Percentiles rank a stretch among this genome's conserved stretches.
Conservation (phyloP, 2,329 filamentous ascomycete genomes). For the Cercospora sesami region DNA sequence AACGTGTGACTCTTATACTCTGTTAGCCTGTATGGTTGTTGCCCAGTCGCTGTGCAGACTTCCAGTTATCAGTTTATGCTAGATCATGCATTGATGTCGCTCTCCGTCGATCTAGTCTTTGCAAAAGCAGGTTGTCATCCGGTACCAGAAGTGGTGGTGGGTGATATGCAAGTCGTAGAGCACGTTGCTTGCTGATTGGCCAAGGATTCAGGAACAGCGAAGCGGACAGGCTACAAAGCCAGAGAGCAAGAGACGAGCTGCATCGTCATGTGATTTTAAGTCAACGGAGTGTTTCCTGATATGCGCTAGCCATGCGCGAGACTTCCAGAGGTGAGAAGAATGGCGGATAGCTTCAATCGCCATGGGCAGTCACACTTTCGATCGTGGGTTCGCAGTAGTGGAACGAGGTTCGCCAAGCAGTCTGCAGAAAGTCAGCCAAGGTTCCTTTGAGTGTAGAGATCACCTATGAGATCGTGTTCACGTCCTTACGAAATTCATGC, state of each 20-base stretch:
- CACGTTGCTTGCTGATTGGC: slow-evolving; percentile 18
- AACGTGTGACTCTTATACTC: slow-evolving; percentile 7
- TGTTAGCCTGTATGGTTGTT: background rate
- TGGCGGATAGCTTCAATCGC: background rate
- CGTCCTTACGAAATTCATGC: too few species aligned
- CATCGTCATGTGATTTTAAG: background rate
- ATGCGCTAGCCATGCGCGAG: background rate
- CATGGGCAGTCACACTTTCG: background rate
- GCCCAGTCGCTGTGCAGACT: slow-evolving; percentile 6
- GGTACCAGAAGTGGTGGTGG: background rate
- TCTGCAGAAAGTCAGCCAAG: too few species aligned
- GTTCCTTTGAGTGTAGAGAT: too few species aligned
- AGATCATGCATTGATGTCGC: background rate
- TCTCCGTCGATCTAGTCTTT: background rate
- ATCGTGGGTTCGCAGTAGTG: too few species aligned
- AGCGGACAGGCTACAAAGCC: background rate
- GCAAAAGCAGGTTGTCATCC: slow-evolving; percentile 5
- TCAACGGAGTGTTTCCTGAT: background rate
- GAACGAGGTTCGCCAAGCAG: too few species aligned
- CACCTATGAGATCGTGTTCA: too few species aligned
- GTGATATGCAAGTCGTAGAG: slow-evolving; percentile 5
- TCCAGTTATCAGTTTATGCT: background rate
- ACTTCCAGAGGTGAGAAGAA: background rate
- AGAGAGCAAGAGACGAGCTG: background rate
- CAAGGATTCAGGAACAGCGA: background rate